phyloP scores from a whole-genome alignment of 805 yeast species.

The Candida xyloterini region DNA sequence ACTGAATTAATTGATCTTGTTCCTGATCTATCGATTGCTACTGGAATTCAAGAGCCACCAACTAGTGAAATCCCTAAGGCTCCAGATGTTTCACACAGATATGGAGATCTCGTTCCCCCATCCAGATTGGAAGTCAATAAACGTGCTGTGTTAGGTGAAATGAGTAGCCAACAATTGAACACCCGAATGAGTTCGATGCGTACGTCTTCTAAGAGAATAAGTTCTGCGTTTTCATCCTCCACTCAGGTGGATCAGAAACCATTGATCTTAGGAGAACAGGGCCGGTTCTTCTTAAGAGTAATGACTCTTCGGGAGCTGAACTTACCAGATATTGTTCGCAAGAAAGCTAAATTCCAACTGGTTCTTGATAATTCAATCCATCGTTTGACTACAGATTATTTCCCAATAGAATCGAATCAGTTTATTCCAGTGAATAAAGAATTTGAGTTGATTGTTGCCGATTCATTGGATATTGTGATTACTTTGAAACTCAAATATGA shows the following conservation, averaged over 20 bases:
- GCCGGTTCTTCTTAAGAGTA: conserved; percentile 52
- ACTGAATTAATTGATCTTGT: conserved; percentile 19
- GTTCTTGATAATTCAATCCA: conserved; percentile 81
- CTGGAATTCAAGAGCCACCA: conserved; percentile 12
- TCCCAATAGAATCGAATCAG: conserved; percentile 30
- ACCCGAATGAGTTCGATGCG: neutral
- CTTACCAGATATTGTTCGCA: conserved; percentile 45
- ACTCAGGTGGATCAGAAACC: conserved; percentile 3
- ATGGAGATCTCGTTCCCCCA: conserved; percentile 22
- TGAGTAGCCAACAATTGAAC: neutral
- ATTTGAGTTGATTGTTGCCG: conserved; percentile 69
- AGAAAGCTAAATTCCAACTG: conserved; percentile 48
- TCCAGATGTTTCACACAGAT: conserved; percentile 7
- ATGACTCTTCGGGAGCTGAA: conserved; percentile 43
- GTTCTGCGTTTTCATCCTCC: conserved; percentile 8
- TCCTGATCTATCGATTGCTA: conserved; percentile 31
- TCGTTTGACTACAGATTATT: conserved; percentile 57
- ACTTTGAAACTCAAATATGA: conserved; percentile 69
- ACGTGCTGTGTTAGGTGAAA: neutral
- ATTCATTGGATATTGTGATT: conserved; percentile 58
- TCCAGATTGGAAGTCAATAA: conserved; percentile 13
- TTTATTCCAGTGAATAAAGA: conserved; percentile 58
- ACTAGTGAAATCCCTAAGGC: neutral
- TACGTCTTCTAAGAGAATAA: conserved; percentile 3
- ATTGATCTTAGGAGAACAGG: conserved; percentile 36